Evolutionary conservation across 78 protist genomes (phyloP).

Genomic region (Dictyostelium intermedium): DNA sequence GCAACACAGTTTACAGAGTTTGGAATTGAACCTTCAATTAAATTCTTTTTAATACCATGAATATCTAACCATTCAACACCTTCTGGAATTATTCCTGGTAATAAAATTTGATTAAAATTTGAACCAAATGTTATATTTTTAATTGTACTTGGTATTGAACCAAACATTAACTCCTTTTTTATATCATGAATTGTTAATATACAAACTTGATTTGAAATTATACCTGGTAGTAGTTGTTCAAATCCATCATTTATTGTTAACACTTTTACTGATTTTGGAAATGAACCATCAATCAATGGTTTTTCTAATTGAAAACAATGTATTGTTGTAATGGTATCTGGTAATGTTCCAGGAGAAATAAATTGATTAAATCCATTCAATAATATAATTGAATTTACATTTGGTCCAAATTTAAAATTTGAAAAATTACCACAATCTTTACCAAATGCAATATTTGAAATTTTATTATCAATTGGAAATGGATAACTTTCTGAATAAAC

Average conservation of each 20-base stretch:
- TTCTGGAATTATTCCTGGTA: background rate
- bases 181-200: background rate
- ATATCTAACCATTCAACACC: background rate
- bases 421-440: background rate
- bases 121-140: background rate
- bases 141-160: background rate
- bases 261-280: background rate
- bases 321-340: background rate
- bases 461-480: background rate
- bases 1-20: background rate
- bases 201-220: background rate
- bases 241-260: background rate
- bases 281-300: background rate
- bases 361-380: background rate
- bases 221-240: background rate
- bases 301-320: background rate
- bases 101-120: background rate
- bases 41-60: background rate
- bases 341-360: background rate
- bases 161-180: background rate
- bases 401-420: background rate
- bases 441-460: background rate
- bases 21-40: background rate
- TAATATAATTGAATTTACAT: background rate
- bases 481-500: background rate